Evolutionary conservation across 1,284 basidiomycete genomes (phyloP).

Genomic region (Fomitopsis schrenkii): DNA sequence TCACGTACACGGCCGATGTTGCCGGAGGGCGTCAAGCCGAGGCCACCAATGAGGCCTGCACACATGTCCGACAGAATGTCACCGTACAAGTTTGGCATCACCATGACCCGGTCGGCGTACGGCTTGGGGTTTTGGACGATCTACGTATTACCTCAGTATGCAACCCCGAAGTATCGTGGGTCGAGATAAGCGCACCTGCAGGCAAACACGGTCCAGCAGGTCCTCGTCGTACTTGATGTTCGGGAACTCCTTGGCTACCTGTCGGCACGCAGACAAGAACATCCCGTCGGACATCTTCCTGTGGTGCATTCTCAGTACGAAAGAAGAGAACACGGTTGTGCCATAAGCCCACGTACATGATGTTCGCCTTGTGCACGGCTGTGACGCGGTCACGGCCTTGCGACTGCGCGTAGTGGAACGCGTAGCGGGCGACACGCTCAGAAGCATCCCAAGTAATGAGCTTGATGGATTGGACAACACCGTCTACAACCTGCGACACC

Average conservation of each 20-base stretch:
- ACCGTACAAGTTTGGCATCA: slow-evolving; percentile 99
- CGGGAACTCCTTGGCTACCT: slow-evolving; percentile 96
- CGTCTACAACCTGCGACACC: slow-evolving; percentile 75
- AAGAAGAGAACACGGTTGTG: not conserved
- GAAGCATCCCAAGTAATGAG: slow-evolving; percentile 99
- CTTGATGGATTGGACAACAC: slow-evolving; percentile 99
- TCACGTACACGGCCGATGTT: slow-evolving; percentile 87
- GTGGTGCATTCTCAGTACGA: not conserved
- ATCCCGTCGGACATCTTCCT: slow-evolving; percentile 99
- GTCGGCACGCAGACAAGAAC: slow-evolving; percentile 97
- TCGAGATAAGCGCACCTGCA: slow-evolving; percentile 54
- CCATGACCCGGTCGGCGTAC: slow-evolving; percentile 97
- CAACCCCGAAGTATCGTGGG: not conserved
- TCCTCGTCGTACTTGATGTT: slow-evolving; percentile 96
- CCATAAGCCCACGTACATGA: slow-evolving; percentile 65
- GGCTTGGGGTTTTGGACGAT: slow-evolving; percentile 92
- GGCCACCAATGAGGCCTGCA: slow-evolving; percentile 96
- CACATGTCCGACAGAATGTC: slow-evolving; percentile 99
- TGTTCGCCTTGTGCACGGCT: slow-evolving; percentile 99
- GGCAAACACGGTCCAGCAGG: slow-evolving; percentile 93
- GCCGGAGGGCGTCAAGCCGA: slow-evolving; percentile 96
- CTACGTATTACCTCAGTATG: slow-evolving; percentile 30
- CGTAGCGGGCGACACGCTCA: slow-evolving; percentile 97
- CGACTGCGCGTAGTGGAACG: slow-evolving; percentile 94
- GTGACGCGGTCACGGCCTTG: slow-evolving; percentile 91